These are phyloP conservation scores for Xerocomus nothofagi DNA, from an alignment of 1,284 basidiomycete genomes.

Conservation along the genomic window DNA sequence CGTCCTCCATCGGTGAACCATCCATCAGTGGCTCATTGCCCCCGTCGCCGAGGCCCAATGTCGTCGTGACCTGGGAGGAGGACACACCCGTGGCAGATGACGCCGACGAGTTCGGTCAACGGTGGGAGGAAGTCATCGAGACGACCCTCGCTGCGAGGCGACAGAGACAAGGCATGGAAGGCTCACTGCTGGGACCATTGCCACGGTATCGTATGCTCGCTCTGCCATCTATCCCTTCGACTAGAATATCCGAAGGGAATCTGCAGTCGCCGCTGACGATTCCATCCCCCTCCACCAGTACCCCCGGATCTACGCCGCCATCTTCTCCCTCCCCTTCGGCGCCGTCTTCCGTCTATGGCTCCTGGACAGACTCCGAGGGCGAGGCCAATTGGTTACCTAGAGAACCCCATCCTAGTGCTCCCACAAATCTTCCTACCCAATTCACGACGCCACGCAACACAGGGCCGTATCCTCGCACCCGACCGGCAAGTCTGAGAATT, in stretches of 20 bases:
- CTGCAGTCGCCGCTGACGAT: constrained; percentile 33
- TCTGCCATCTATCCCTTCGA: constrained; percentile 31
- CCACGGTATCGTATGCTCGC: constrained; percentile 11
- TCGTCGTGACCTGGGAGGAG: constrained; percentile 20
- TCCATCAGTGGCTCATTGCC: constrained; percentile 20
- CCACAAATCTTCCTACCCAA: background rate
- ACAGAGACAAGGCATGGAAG: background rate
- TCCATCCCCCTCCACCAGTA: constrained; percentile 14
- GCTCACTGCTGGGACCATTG: constrained; percentile 4
- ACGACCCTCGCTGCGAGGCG: constrained; percentile 5
- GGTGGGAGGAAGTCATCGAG: constrained; percentile 18
- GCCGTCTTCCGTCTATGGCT: constrained; percentile 6
- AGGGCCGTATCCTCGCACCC: background rate
- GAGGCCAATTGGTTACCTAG: constrained; percentile 12
- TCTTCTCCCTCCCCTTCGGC: constrained; percentile 18
- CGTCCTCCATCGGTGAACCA: constrained; percentile 15
- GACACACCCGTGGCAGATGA: constrained; percentile 16
- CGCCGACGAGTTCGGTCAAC: background rate
- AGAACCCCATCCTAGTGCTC: background rate
- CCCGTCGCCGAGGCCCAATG: constrained; percentile 21
- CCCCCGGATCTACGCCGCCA: constrained; percentile 15
- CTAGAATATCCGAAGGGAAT: constrained; percentile 20
- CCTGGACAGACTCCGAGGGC: constrained; percentile 14
- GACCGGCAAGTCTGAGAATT: background rate
- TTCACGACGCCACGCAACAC: background rate